phyloP scores from a whole-genome alignment of 176 grass and related monocot species.

The Musa itinerans region DNA sequence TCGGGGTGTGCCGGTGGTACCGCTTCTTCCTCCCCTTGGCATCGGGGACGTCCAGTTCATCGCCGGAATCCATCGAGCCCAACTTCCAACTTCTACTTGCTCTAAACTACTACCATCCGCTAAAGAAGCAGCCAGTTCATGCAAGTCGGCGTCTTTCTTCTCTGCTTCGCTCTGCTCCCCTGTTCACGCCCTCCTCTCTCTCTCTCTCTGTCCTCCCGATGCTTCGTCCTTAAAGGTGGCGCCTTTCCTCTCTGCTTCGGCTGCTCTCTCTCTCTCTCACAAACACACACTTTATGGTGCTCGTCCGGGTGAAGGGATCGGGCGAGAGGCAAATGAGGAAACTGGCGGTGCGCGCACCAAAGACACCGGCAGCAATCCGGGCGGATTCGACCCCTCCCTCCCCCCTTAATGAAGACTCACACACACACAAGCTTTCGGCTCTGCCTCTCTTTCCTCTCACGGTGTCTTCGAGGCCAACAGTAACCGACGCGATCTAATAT shows the following conservation, averaged over 20 bases:
- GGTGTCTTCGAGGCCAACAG: not conserved
- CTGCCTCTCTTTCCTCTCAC: not conserved
- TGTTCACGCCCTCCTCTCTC: not conserved
- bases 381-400: not conserved
- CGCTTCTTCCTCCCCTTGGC: slow-evolving; percentile 58
- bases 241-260: not conserved
- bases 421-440: not conserved
- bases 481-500: not conserved
- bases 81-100: not conserved
- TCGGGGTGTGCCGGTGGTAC: slow-evolving; percentile 94
- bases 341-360: not conserved
- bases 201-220: not conserved
- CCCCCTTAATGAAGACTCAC: too few species aligned
- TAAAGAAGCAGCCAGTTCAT: not conserved
- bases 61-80: slow-evolving; percentile 65
- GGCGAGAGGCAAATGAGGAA: not conserved
- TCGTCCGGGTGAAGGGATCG: not conserved
- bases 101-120: not conserved
- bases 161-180: not conserved
- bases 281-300: not conserved
- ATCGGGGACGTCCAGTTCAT: slow-evolving; percentile 64
- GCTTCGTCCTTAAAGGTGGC: not conserved
- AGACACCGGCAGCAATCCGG: not conserved
- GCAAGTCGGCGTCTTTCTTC: not conserved
- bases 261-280: not conserved